phyloP scores from a whole-genome alignment of 2,329 filamentous ascomycete species.

The Trichoderma harzianum region DNA sequence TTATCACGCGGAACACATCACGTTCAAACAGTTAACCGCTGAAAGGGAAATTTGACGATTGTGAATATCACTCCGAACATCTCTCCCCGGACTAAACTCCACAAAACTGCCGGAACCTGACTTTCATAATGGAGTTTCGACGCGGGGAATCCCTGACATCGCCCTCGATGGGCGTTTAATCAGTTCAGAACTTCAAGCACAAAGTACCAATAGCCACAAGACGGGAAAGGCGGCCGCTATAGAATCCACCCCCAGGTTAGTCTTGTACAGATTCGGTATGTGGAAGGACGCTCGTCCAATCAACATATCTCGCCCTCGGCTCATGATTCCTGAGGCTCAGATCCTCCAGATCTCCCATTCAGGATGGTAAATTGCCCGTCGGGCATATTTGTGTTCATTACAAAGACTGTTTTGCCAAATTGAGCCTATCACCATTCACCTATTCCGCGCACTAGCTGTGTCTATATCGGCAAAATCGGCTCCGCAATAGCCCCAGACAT shows the following conservation, averaged over 20 bases:
- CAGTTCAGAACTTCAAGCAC: background rate
- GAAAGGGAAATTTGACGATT: background rate
- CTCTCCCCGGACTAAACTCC: constrained; percentile 1
- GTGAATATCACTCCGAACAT: background rate
- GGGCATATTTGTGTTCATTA: background rate
- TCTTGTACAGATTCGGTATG: background rate
- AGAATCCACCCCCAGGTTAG: background rate
- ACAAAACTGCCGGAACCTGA: background rate
- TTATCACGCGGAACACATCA: background rate
- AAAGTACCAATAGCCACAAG: background rate
- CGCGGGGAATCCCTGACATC: constrained; percentile 1
- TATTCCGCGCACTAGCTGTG: background rate
- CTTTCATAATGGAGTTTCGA: background rate
- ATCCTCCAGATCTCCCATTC: background rate
- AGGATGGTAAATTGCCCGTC: background rate
- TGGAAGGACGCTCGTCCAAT: background rate
- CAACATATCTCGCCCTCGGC: background rate
- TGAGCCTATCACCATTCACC: background rate
- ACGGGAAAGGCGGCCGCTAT: background rate
- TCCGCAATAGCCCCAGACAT: background rate
- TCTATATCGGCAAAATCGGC: constrained; percentile 5
- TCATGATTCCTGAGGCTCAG: background rate
- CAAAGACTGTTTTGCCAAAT: background rate
- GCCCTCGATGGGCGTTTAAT: background rate
- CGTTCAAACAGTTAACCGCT: background rate